Percentiles rank a stretch among this genome's conserved stretches.
These are phyloP conservation scores for Kernera saxatilis DNA, from an alignment of 345 rosid species.

Conservation along the genomic window DNA sequence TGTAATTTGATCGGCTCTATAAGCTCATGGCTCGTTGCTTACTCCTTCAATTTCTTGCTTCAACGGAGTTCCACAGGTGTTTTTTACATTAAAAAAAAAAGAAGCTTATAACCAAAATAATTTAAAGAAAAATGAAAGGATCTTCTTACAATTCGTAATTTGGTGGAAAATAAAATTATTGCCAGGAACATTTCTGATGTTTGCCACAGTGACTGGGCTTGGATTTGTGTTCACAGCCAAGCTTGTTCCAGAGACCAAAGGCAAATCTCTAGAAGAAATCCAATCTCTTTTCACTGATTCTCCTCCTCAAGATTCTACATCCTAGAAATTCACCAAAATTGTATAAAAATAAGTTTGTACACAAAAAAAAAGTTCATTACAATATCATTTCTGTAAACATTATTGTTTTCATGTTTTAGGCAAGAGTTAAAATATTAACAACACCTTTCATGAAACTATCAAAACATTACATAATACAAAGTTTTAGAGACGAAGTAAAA, in stretches of 20 bases:
- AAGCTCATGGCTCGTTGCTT: slow-evolving; percentile 46
- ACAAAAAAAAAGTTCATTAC: neutral
- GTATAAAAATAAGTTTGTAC: neutral
- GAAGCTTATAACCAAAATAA: neutral
- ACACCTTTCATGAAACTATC: neutral
- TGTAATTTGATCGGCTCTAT: slow-evolving; percentile 40
- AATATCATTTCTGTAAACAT: neutral
- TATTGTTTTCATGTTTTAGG: slow-evolving; percentile 2
- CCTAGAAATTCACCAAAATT: neutral
- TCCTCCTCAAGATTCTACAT: neutral
- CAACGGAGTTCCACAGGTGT: slow-evolving; percentile 52
- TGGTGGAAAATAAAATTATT: neutral
- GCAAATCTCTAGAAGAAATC: slow-evolving; percentile 46
- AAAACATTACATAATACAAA: neutral
- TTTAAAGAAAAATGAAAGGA: neutral
- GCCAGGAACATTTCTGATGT: slow-evolving; percentile 43
- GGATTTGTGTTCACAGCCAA: slow-evolving; percentile 39
- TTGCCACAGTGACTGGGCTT: slow-evolving; percentile 12
- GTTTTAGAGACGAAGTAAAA: neutral
- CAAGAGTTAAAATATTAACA: slow-evolving; percentile 6
- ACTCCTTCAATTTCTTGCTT: slow-evolving; percentile 37
- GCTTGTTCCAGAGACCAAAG: slow-evolving; percentile 54
- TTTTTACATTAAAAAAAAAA: neutral
- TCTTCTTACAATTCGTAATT: neutral
- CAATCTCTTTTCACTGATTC: slow-evolving; percentile 27